Conservation (phyloP, 352 stramenopile genomes). For the Globisporangium mamillatum region DNA sequence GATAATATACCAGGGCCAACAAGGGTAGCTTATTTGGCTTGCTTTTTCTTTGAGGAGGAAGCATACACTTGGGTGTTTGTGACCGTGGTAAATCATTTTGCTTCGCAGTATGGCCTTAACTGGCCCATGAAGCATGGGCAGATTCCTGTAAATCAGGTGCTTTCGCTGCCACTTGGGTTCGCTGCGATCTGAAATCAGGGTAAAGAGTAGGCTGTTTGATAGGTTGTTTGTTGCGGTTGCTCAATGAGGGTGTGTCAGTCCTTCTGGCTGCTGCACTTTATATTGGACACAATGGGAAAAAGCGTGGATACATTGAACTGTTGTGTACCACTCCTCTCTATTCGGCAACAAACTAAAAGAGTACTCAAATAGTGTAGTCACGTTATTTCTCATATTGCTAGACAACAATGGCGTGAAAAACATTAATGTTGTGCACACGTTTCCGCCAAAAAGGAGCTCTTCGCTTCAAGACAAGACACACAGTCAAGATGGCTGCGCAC, state of each 20-base stretch:
- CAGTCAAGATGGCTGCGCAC: conserved; percentile 15
- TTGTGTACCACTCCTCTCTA: neutral
- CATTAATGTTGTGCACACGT: too few species aligned
- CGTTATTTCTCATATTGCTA: neutral
- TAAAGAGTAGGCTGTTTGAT: neutral
- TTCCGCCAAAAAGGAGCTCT: neutral
- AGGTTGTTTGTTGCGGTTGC: neutral
- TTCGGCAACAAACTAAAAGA: neutral
- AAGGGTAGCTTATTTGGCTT: neutral
- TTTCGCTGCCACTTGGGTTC: neutral
- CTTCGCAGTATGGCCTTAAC: neutral
- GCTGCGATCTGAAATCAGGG: neutral
- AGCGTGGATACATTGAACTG: neutral
- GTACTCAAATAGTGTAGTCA: neutral
- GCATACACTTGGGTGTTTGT: neutral
- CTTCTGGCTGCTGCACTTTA: neutral
- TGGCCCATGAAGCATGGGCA: neutral
- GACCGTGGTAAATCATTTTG: neutral
- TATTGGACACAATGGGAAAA: neutral
- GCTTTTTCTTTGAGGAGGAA: neutral
- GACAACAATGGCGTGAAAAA: too few species aligned
- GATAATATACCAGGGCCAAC: neutral
- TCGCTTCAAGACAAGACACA: neutral
- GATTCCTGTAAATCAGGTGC: neutral
- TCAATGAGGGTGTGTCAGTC: neutral